phyloP scores from a whole-genome alignment of 768 basidiomycete species.

The Royoungia palumana region DNA sequence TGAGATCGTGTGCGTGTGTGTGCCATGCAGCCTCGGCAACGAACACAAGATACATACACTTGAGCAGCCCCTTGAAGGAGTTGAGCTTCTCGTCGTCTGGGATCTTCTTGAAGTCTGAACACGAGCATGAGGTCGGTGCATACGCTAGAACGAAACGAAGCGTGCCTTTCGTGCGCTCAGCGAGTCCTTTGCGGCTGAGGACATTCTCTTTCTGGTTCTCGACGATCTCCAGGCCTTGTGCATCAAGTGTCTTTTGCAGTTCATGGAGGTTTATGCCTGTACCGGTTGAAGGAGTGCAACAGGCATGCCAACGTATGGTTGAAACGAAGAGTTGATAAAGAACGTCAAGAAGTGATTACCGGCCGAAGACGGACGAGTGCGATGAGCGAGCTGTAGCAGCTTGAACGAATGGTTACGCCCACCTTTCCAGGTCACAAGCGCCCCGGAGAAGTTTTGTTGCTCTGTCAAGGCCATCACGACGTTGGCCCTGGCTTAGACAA shows the following conservation, averaged over 20 bases:
- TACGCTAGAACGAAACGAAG: neutral
- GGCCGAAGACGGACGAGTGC: neutral
- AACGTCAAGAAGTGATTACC: neutral
- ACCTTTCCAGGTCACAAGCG: constrained; percentile 92
- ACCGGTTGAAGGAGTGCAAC: neutral
- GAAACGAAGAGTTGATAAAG: neutral
- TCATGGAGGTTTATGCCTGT: constrained; percentile 85
- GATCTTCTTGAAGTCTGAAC: constrained; percentile 91
- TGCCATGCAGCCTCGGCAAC: neutral
- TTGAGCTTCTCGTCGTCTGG: constrained; percentile 85
- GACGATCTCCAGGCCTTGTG: constrained; percentile 91
- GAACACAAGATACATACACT: constrained; percentile 48
- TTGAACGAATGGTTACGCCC: constrained; percentile 11
- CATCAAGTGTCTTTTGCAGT: constrained; percentile 89
- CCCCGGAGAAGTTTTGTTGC: constrained; percentile 83
- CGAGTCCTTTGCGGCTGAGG: constrained; percentile 87
- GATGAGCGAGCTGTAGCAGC: constrained; percentile 3
- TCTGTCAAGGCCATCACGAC: constrained; percentile 39
- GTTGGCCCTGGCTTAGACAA: neutral
- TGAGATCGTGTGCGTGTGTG: too few relatives aligned
- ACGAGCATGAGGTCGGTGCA: neutral
- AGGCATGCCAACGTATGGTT: neutral
- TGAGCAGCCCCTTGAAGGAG: constrained; percentile 87
- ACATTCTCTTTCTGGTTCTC: constrained; percentile 99
- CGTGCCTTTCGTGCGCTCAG: constrained; percentile 92